Evolutionary conservation across 106 monocot genomes (phyloP), one percentile per base, ranked within the genome.

Genomic region (Hemerocallis citrina): DNA sequence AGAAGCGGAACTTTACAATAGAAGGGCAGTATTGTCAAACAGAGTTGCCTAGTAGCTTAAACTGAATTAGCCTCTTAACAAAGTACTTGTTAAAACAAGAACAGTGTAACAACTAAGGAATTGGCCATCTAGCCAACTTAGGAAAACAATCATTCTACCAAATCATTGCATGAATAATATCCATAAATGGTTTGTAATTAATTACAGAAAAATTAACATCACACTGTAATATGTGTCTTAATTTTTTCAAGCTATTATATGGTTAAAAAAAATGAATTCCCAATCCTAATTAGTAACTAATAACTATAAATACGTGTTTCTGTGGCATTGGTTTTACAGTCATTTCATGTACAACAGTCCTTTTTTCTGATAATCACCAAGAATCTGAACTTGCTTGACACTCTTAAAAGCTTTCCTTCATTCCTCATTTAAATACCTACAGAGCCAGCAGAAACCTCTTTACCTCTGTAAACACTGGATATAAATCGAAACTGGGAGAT

Each of bases 131-230:
- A 42, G 59, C 64, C 76, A 70, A 65, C 59, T 65, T 52, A 11
- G 15, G 46, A 60, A 64, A 73, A 49, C 34, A 24, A 40, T n/a
- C 34, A 51, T 48, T 29, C 29, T 33, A 75, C 70, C 75, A 48
- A 72, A 75, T 51, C 60, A 48, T 67, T n/a, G n/a, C n/a, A n/a
- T n/a, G n/a, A n/a, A n/a, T n/a, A n/a, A n/a, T n/a, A n/a, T n/a
- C n/a, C n/a, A n/a, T n/a, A n/a, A n/a, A n/a, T n/a, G n/a, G n/a
- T n/a, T n/a, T n/a, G n/a, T n/a, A n/a, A n/a, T n/a, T n/a, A n/a
- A n/a, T n/a, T n/a, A n/a, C n/a, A n/a, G n/a, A n/a, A 24, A 20
- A 49, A 49, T 9, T 22, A 24, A 7, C 48, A 49, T 13, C n/a
- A n/a, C n/a, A n/a, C n/a, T n/a, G n/a, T n/a, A n/a, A n/a, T n/a